Conservation (phyloP, 2,329 filamentous ascomycete genomes). For the Colletotrichum cereale region DNA sequence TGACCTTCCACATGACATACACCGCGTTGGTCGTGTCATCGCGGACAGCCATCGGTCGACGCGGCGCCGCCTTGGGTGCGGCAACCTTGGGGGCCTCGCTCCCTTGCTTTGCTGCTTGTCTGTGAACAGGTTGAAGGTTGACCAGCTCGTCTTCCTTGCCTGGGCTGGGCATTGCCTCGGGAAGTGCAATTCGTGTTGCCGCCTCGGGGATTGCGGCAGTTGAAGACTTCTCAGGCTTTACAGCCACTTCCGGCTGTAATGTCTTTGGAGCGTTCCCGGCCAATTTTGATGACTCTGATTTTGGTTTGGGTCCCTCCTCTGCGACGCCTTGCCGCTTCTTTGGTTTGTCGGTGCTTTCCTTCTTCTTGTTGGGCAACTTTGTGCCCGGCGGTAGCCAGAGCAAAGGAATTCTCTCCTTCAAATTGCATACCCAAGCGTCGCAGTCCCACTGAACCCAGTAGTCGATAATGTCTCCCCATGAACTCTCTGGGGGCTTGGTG, state of each 20-base stretch:
- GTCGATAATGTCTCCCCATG: constrained; percentile 80
- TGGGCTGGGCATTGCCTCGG: background rate
- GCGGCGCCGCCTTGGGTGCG: constrained; percentile 43
- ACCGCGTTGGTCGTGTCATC: constrained; percentile 61
- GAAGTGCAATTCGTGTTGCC: background rate
- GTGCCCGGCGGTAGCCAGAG: constrained; percentile 68
- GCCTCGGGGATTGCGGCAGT: background rate
- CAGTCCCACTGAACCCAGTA: constrained; percentile 83
- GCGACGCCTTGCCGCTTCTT: constrained; percentile 28
- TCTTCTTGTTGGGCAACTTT: constrained; percentile 55
- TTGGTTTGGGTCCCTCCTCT: constrained; percentile 42
- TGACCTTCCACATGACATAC: constrained; percentile 58
- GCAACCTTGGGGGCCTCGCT: background rate
- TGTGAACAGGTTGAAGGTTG: background rate
- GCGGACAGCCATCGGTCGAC: constrained; percentile 57
- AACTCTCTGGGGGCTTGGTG: constrained; percentile 78
- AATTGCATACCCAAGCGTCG: constrained; percentile 77
- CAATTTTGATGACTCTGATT: constrained; percentile 43
- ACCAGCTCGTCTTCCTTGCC: background rate
- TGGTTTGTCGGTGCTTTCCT: constrained; percentile 45
- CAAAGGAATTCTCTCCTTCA: constrained; percentile 69
- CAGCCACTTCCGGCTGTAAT: background rate
- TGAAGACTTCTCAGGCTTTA: background rate
- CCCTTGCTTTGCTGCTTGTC: background rate
- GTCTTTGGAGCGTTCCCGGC: background rate